These are phyloP conservation scores for Stachybotrys echinatus DNA, from an alignment of 2,329 filamentous ascomycete species.

Conservation along the genomic window DNA sequence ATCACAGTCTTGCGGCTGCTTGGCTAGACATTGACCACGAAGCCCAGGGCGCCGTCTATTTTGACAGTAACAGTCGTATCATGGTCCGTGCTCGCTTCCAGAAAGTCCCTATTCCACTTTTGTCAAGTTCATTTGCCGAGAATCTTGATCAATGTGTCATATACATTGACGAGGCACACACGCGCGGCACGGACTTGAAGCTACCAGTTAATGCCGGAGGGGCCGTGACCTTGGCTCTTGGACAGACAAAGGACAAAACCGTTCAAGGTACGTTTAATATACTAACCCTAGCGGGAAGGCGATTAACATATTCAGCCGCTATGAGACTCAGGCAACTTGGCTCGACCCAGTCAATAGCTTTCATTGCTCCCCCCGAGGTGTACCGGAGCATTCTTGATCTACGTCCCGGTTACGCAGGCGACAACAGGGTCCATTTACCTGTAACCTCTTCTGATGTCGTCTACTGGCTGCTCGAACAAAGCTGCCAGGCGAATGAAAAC, in stretches of 20 bases:
- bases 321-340: constrained; percentile 59
- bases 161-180: constrained; percentile 58
- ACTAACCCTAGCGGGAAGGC: too few relatives aligned
- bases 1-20: constrained; percentile 37
- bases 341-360: constrained; percentile 48
- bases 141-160: constrained; percentile 47
- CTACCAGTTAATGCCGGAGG: constrained; percentile 40
- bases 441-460: constrained; percentile 24
- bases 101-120: constrained; percentile 42
- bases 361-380: constrained; percentile 56
- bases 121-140: constrained; percentile 50
- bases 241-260: constrained; percentile 55
- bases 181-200: constrained; percentile 54
- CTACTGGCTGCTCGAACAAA: constrained; percentile 59
- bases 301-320: constrained; percentile 40
- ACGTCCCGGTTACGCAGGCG: not conserved
- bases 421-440: not conserved
- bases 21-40: constrained; percentile 45
- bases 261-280: constrained; percentile 47
- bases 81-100: constrained; percentile 13
- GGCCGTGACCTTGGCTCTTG: constrained; percentile 50
- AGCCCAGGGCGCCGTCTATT: constrained; percentile 48
- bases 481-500: constrained; percentile 54
- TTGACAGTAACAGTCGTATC: constrained; percentile 28
- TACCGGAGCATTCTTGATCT: constrained; percentile 54